phyloP scores from a whole-genome alignment of 805 yeast genomes.

The Candida wancherniae region DNA sequence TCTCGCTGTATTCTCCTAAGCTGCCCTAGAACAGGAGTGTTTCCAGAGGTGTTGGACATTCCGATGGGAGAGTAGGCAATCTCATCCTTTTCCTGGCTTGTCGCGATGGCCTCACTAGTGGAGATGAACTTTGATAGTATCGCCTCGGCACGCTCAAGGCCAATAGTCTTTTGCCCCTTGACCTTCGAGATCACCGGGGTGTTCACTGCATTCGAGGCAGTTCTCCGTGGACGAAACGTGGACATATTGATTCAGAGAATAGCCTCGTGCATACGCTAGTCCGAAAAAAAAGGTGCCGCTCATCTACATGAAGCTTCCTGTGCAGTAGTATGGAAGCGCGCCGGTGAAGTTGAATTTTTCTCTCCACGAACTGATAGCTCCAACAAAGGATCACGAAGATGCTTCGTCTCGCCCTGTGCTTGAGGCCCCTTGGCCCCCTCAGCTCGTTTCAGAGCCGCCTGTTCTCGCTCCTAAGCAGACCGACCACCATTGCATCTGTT shows the following conservation, averaged over 20 bases:
- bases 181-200: conserved; percentile 43
- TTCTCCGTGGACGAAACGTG: conserved; percentile 37
- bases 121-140: conserved; percentile 40
- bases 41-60: conserved; percentile 27
- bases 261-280: too few relatives aligned
- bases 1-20: conserved; percentile 71
- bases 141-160: conserved; percentile 42
- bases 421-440: background rate
- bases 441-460: conserved; percentile 4
- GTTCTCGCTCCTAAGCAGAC: conserved; percentile 13
- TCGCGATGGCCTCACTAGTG: conserved; percentile 32
- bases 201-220: conserved; percentile 41
- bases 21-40: conserved; percentile 50
- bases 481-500: conserved; percentile 1
- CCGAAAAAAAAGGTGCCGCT: too few relatives aligned
- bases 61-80: conserved; percentile 22
- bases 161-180: conserved; percentile 23
- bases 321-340: too few relatives aligned
- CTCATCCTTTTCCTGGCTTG: conserved; percentile 24
- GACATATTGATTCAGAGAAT: conserved; percentile 13
- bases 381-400: too few relatives aligned
- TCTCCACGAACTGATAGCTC: too few relatives aligned
- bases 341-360: too few relatives aligned
- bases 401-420: conserved; percentile 3
- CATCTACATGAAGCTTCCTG: too few relatives aligned